Evolutionary conservation across 2,329 filamentous ascomycete genomes (phyloP).

Genomic region (Xylariaceae sp.): DNA sequence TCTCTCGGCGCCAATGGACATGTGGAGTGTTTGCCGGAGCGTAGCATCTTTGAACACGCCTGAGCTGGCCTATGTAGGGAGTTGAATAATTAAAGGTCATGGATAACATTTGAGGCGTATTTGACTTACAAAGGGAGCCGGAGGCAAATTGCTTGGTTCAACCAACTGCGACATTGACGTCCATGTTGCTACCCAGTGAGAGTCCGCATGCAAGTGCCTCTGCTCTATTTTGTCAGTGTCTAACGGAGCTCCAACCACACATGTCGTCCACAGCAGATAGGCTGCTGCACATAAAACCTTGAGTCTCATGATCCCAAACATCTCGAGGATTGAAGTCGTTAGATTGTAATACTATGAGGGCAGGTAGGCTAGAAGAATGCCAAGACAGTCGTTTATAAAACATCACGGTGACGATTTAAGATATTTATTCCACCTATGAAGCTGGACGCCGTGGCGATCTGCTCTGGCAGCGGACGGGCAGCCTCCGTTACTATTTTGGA

Average conservation of each 20-base stretch:
- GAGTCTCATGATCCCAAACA: conserved; percentile 27
- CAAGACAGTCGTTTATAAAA: neutral
- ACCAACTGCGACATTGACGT: conserved; percentile 70
- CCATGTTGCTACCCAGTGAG: conserved; percentile 69
- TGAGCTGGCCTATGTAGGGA: conserved; percentile 41
- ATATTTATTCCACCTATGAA: conserved; percentile 16
- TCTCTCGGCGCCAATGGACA: conserved; percentile 60
- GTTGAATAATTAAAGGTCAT: neutral
- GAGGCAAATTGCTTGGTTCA: conserved; percentile 66
- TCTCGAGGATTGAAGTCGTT: conserved; percentile 5
- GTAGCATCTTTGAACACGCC: conserved; percentile 66
- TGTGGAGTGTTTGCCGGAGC: conserved; percentile 68
- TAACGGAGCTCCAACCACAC: conserved; percentile 24
- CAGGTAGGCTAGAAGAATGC: neutral
- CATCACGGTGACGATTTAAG: neutral
- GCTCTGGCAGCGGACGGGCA: conserved; percentile 12
- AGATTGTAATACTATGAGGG: neutral
- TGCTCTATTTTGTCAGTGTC: neutral
- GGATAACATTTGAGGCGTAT: neutral
- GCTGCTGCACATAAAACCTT: conserved; percentile 21
- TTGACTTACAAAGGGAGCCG: conserved; percentile 60
- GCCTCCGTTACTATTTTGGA: conserved; percentile 14
- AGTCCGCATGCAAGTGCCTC: conserved; percentile 42
- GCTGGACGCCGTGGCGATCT: conserved; percentile 6
- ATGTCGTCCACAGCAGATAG: conserved; percentile 31